phyloP scores from a whole-genome alignment of 225 moss, liverwort and hornwort genomes.

The Polytrichum commune region DNA sequence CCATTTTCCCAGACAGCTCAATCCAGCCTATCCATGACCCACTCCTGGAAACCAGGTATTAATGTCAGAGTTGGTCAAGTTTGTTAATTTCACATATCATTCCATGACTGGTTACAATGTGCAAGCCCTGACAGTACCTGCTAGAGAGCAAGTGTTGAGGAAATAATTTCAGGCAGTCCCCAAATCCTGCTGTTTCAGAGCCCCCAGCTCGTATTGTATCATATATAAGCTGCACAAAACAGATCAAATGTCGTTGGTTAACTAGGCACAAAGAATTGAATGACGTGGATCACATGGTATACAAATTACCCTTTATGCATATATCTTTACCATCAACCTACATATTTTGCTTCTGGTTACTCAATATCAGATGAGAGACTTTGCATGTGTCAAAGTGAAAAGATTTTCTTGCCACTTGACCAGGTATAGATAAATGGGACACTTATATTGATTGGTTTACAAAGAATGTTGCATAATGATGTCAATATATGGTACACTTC shows the following conservation, averaged over 20 bases:
- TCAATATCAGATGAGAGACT: too few species aligned
- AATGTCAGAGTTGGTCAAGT: slow-evolving; percentile 10
- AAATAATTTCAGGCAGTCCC: slow-evolving; percentile 82
- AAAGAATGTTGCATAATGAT: too few species aligned
- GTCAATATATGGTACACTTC: too few species aligned
- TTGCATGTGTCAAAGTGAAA: too few species aligned
- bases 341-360: too few species aligned
- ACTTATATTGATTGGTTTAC: too few species aligned
- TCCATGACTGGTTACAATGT: neutral
- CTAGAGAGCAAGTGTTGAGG: slow-evolving; percentile 69
- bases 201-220: slow-evolving; percentile 93
- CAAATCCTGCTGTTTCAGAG: slow-evolving; percentile 92
- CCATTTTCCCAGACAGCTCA: slow-evolving; percentile 95
- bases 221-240: slow-evolving; percentile 80
- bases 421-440: too few species aligned
- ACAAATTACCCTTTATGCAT: too few species aligned
- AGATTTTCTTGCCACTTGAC: too few species aligned
- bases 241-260: slow-evolving; percentile 1
- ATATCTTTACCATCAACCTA: too few species aligned
- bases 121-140: slow-evolving; percentile 40
- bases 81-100: neutral
- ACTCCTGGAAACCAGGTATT: slow-evolving; percentile 43
- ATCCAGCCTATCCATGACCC: slow-evolving; percentile 78
- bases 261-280: too few species aligned
- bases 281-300: too few species aligned